These are phyloP conservation scores for Malus hybrid DNA, from an alignment of 331 rosid species.

Conservation along the genomic window DNA sequence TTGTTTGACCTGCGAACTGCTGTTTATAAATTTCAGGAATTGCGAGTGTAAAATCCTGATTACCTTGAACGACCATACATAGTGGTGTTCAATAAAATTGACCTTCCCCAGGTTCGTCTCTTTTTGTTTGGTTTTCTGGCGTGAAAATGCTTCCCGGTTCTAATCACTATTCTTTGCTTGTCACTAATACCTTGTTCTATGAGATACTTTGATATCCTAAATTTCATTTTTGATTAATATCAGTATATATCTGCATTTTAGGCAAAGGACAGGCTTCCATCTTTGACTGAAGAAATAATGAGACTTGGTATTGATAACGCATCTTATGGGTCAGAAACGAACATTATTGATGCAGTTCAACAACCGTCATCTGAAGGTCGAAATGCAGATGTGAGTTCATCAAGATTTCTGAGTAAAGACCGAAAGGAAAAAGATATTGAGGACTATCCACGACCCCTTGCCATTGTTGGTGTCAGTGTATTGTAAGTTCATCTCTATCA, in stretches of 20 bases:
- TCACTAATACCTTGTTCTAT: not conserved
- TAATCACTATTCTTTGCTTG: not conserved
- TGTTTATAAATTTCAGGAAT: slow-evolving; percentile 54
- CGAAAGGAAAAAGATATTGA: slow-evolving; percentile 53
- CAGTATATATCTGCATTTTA: slow-evolving; percentile 14
- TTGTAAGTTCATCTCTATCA: slow-evolving; percentile 49
- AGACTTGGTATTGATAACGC: slow-evolving; percentile 48
- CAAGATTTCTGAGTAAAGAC: slow-evolving; percentile 6
- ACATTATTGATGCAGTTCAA: slow-evolving; percentile 25
- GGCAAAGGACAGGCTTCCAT: slow-evolving; percentile 61
- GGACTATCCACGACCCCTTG: slow-evolving; percentile 68
- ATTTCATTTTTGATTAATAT: not conserved
- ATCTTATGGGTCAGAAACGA: slow-evolving; percentile 27
- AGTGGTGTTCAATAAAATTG: slow-evolving; percentile 90
- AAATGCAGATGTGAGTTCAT: slow-evolving; percentile 9
- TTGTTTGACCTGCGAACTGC: slow-evolving; percentile 1
- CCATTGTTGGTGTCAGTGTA: slow-evolving; percentile 82
- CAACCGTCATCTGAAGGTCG: slow-evolving; percentile 22
- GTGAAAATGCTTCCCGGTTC: not conserved
- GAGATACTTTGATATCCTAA: not conserved
- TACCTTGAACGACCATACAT: slow-evolving; percentile 85
- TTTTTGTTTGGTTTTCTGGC: not conserved
- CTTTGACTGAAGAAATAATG: slow-evolving; percentile 53
- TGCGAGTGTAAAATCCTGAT: slow-evolving; percentile 92
- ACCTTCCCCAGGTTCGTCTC: slow-evolving; percentile 48